Evolutionary conservation across 768 basidiomycete genomes (phyloP).

Genomic region (Russula ochroleuca): DNA sequence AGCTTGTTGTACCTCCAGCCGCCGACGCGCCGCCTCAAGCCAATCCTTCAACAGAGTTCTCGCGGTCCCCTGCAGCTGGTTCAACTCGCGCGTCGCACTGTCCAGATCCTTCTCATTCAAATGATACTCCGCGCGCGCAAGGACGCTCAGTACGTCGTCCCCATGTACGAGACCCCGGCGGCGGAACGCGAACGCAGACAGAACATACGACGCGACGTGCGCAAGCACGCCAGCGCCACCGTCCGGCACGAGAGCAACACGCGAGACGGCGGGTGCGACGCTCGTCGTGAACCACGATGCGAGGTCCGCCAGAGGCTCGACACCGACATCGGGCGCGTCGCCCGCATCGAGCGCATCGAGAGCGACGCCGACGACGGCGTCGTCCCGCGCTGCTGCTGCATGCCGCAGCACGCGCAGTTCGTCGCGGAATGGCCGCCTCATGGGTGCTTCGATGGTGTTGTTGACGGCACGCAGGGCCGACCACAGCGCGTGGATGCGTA

Average conservation of each 20-base stretch:
- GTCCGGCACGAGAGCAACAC: slow-evolving; percentile 91
- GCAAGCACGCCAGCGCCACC: slow-evolving; percentile 83
- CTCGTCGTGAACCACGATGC: slow-evolving; percentile 85
- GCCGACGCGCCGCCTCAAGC: slow-evolving; percentile 81
- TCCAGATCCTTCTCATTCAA: slow-evolving; percentile 92
- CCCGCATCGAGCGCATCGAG: slow-evolving; percentile 65
- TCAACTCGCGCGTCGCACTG: slow-evolving; percentile 83
- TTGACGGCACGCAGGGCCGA: slow-evolving; percentile 81
- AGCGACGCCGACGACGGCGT: slow-evolving; percentile 58
- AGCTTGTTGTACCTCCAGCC: slow-evolving; percentile 90
- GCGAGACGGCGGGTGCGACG: slow-evolving; percentile 78
- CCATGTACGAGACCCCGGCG: slow-evolving; percentile 76
- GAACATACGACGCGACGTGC: slow-evolving; percentile 73
- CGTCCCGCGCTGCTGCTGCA: slow-evolving; percentile 65
- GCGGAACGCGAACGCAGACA: slow-evolving; percentile 75
- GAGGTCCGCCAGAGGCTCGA: slow-evolving; percentile 87
- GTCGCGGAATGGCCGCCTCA: slow-evolving; percentile 80
- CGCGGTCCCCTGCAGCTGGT: slow-evolving; percentile 81
- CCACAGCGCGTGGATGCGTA: slow-evolving; percentile 89
- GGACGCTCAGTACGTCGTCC: slow-evolving; percentile 77
- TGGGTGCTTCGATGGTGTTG: slow-evolving; percentile 56
- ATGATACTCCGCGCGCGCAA: slow-evolving; percentile 85
- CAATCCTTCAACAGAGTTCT: slow-evolving; percentile 76
- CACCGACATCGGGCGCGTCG: slow-evolving; percentile 71
- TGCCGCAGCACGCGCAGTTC: slow-evolving; percentile 82